Conservation (phyloP, 108 stramenopile genomes). For the Ochromonas danica region DNA sequence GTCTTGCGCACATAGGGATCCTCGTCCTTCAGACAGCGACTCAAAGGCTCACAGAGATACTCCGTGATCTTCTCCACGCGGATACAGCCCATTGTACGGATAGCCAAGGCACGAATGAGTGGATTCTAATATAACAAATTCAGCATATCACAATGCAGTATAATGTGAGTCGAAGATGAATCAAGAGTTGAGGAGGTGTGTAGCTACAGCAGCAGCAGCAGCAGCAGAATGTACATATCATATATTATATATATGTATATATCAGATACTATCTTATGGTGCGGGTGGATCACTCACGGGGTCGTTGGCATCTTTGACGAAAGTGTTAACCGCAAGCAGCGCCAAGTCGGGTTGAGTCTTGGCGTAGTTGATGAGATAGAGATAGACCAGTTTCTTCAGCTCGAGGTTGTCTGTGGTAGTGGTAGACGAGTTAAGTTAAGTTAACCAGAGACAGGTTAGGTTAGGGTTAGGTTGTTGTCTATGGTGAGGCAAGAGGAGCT, state of each 20-base stretch:
- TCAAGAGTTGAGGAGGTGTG: too few relatives aligned
- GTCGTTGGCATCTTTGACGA: constrained; percentile 70
- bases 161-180: too few relatives aligned
- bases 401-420: constrained; percentile 77
- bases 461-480: background rate
- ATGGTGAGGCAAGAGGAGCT: background rate
- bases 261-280: background rate
- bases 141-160: too few relatives aligned
- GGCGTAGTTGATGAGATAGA: constrained; percentile 99
- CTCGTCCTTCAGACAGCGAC: constrained; percentile 85
- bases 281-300: background rate
- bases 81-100: constrained; percentile 99
- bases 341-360: constrained; percentile 97
- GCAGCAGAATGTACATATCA: too few relatives aligned
- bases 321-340: constrained; percentile 97
- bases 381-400: constrained; percentile 95
- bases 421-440: background rate
- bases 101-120: constrained; percentile 95
- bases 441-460: background rate
- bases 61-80: constrained; percentile 98
- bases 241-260: background rate
- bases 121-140: too few relatives aligned
- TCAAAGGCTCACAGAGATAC: constrained; percentile 93
- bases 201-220: too few relatives aligned
- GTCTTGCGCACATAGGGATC: constrained; percentile 96